phyloP scores from a whole-genome alignment of 2,329 filamentous ascomycete species.

The Cladophialophora immunda region DNA sequence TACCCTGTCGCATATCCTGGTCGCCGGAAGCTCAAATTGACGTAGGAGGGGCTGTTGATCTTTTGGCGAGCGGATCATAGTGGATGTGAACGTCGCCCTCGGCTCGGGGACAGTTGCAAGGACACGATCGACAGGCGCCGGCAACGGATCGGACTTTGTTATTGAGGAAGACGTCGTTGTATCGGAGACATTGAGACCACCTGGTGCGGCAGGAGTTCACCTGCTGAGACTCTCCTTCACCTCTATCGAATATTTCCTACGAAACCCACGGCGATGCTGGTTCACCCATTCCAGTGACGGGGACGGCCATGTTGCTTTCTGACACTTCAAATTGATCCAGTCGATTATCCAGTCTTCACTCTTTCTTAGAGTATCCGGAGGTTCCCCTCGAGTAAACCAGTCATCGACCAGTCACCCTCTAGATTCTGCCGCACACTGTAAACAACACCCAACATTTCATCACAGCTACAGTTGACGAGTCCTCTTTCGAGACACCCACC shows the following conservation, averaged over 20 bases:
- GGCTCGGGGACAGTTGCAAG: neutral
- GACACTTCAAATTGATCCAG: neutral
- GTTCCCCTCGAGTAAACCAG: neutral
- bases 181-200: neutral
- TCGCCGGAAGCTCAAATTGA: conserved; percentile 22
- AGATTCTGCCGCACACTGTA: conserved; percentile 17
- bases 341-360: neutral
- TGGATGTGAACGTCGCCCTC: conserved; percentile 7
- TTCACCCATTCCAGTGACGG: neutral
- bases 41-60: conserved; percentile 29
- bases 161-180: neutral
- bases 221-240: neutral
- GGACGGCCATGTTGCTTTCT: conserved; percentile 1
- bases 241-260: neutral
- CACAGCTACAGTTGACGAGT: neutral
- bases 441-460: neutral
- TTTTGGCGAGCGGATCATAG: conserved; percentile 4
- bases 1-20: conserved; percentile 19
- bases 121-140: neutral
- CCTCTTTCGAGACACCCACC: neutral
- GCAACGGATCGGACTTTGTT: neutral
- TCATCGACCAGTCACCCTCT: neutral
- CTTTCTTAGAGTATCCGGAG: neutral
- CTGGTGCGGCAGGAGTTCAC: neutral
- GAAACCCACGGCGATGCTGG: neutral